phyloP scores from a whole-genome alignment of 768 basidiomycete genomes.

The Auricularia heimuer region DNA sequence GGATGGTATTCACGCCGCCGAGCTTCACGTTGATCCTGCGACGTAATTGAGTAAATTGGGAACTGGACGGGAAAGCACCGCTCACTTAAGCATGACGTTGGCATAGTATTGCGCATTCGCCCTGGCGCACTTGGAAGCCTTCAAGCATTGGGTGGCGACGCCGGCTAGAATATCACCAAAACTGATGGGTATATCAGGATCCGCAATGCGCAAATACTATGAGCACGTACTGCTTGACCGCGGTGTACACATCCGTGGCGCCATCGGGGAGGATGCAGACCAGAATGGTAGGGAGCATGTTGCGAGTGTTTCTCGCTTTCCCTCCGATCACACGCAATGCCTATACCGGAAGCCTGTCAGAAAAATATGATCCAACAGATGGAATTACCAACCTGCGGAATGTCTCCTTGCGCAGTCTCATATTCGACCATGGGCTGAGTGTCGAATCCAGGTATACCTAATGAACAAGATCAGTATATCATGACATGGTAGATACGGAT shows the following conservation, averaged over 20 bases:
- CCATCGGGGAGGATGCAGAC: constrained; percentile 65
- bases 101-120: constrained; percentile 74
- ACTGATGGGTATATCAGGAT: constrained; percentile 26
- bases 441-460: constrained; percentile 51
- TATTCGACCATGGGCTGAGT: constrained; percentile 37
- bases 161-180: constrained; percentile 67
- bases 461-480: background rate
- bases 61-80: too few species aligned
- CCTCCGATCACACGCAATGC: constrained; percentile 44
- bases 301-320: constrained; percentile 31
- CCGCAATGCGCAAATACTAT: background rate
- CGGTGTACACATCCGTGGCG: constrained; percentile 65
- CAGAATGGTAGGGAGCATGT: constrained; percentile 44
- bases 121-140: constrained; percentile 50
- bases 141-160: constrained; percentile 72
- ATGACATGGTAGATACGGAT: background rate
- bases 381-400: constrained; percentile 31
- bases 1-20: constrained; percentile 73
- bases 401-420: constrained; percentile 48
- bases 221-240: constrained; percentile 61
- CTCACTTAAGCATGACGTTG: constrained; percentile 66
- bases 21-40: constrained; percentile 73
- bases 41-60: background rate
- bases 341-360: constrained; percentile 13
- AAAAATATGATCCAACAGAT: constrained; percentile 1